These are phyloP conservation scores for Dactylellina leptospora DNA, from an alignment of 2,329 filamentous ascomycete genomes.

Conservation along the genomic window DNA sequence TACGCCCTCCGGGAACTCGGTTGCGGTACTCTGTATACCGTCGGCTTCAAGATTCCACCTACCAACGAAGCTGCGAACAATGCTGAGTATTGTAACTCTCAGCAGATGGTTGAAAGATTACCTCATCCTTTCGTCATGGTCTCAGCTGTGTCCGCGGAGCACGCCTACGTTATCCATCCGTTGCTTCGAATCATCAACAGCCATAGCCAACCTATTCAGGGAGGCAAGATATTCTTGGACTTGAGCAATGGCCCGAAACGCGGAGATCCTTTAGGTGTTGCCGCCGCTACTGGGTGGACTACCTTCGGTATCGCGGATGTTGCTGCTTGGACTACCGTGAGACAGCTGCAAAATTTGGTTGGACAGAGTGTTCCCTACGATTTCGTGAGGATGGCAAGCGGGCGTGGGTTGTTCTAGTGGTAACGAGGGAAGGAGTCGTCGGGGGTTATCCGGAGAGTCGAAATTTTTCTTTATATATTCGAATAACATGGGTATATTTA, in stretches of 20 bases:
- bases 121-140: slow-evolving; percentile 83
- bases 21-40: slow-evolving; percentile 57
- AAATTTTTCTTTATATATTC: neutral
- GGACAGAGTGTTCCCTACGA: slow-evolving; percentile 89
- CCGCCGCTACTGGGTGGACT: slow-evolving; percentile 78
- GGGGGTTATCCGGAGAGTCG: neutral
- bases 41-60: slow-evolving; percentile 59
- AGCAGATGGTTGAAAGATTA: slow-evolving; percentile 82
- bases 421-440: too few species aligned
- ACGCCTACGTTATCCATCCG: slow-evolving; percentile 79
- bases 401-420: slow-evolving; percentile 64
- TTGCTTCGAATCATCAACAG: slow-evolving; percentile 74
- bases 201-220: slow-evolving; percentile 61
- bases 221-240: slow-evolving; percentile 79
- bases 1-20: slow-evolving; percentile 80
- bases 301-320: slow-evolving; percentile 82
- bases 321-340: slow-evolving; percentile 83
- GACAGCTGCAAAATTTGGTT: slow-evolving; percentile 78
- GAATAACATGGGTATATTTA: neutral
- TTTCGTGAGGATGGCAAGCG: slow-evolving; percentile 79
- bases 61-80: slow-evolving; percentile 69
- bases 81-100: slow-evolving; percentile 71
- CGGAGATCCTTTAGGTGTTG: slow-evolving; percentile 74
- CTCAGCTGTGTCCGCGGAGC: slow-evolving; percentile 79
- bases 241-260: slow-evolving; percentile 74